Evolutionary conservation across 352 stramenopile genomes (phyloP), one percentile per base, ranked within the genome.

Genomic region (Phytophthora quininea): DNA sequence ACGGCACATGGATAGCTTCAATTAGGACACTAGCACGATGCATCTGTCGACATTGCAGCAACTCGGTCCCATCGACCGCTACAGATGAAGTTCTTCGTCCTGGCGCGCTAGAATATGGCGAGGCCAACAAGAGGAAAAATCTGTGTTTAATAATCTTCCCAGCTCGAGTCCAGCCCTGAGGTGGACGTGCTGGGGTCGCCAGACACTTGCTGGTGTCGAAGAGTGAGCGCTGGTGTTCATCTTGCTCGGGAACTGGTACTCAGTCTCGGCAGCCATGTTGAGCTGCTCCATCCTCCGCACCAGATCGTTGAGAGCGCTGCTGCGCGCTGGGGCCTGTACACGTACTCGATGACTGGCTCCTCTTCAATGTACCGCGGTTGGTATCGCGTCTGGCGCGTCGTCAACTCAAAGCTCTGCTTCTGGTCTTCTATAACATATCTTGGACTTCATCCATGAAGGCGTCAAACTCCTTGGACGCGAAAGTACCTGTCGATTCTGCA

Each of bases 401-500:
- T 52, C 58, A 73, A 14, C 32, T 73, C 64, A 2, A 56, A 61
- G 58, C 53, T 69, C n/a, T 33, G 40, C 3, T 76, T 54, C 4
- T 69, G 53, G 9, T 10, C 15, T 10, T n/a, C 62, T 72, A 75
- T 19, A 82, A 46, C 51, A 80, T 30, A 9, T 69, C 71, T 33
- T 87, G 79, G 52, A 90, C 80, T 53, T 92, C 82, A n/a, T 89
- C 74, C 73, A 92, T 90, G 69, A 92, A 92, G 15, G 76, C 68
- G 38, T 91, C 82, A 35, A 88, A 90, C 49, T 90, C 79, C 32
- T 76, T 84, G 0, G 82, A 85, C 8, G 80, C 73, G 3, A 80
- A 84, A 1, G 14, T 56, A 4, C 46, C 29, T 31, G 4, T 37
- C 49, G 5, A 29, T 5, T 32, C 45, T 8, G 55, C n/a, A 11